Evolutionary conservation across 306 rosid genomes (phyloP).

Genomic region (Begonia peltatifolia): DNA sequence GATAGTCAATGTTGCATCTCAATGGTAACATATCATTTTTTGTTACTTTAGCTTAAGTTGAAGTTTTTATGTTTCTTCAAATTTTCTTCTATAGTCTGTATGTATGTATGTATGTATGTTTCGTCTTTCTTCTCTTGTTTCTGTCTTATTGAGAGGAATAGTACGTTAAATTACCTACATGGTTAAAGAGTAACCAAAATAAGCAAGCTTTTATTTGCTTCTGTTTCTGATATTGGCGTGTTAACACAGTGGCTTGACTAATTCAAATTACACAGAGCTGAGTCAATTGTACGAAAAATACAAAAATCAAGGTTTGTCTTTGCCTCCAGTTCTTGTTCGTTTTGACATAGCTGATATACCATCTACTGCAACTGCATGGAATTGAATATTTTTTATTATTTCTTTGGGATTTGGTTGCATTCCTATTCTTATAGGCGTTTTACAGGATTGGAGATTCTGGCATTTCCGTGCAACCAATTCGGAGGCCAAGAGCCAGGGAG

Average conservation of each 20-base stretch:
- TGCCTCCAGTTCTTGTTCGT: neutral
- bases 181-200: too few relatives aligned
- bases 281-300: slow-evolving; percentile 68
- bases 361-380: neutral
- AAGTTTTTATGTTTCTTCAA: too few relatives aligned
- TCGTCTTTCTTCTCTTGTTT: neutral
- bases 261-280: slow-evolving; percentile 93
- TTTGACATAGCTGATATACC: neutral
- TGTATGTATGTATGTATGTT: too few relatives aligned
- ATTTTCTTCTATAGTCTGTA: neutral
- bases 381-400: neutral
- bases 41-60: neutral
- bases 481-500: slow-evolving; percentile 93
- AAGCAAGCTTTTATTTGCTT: neutral
- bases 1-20: slow-evolving; percentile 94
- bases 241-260: slow-evolving; percentile 87
- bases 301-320: slow-evolving; percentile 60
- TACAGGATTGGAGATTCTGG: slow-evolving; percentile 80
- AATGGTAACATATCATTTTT: slow-evolving; percentile 39
- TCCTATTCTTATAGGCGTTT: neutral
- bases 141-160: neutral
- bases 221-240: slow-evolving; percentile 9
- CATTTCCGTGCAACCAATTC: slow-evolving; percentile 95
- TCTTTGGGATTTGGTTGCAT: too few relatives aligned
- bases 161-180: neutral